phyloP scores from a whole-genome alignment of 2,329 filamentous ascomycete genomes.

The Colletotrichum falcatum region DNA sequence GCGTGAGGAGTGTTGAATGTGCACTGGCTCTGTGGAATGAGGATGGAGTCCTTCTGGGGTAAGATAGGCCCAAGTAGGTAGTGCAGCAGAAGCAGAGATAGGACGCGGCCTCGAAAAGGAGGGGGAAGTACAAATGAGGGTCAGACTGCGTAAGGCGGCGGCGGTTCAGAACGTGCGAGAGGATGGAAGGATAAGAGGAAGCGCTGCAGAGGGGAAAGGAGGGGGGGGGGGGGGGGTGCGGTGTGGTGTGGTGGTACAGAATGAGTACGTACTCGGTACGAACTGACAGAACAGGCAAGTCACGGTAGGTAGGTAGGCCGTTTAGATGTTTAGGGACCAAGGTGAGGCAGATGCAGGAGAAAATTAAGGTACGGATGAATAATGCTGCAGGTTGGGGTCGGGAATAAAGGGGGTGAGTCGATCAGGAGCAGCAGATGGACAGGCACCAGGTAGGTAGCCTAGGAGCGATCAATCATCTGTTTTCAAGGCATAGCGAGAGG shows the following conservation, averaged over 20 bases:
- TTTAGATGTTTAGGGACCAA: too few relatives aligned
- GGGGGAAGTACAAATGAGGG: slow-evolving; percentile 30
- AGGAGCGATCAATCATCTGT: background rate
- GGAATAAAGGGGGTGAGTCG: slow-evolving; percentile 12
- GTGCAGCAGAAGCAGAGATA: slow-evolving; percentile 18
- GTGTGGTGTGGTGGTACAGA: background rate
- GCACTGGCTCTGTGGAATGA: slow-evolving; percentile 16
- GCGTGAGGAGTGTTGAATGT: slow-evolving; percentile 4
- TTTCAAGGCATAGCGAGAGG: background rate
- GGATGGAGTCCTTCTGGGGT: slow-evolving; percentile 14
- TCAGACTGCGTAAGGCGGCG: slow-evolving; percentile 38
- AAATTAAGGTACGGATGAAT: slow-evolving; percentile 22
- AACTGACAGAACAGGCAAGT: background rate
- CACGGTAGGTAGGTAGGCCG: background rate
- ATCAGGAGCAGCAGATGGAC: slow-evolving; percentile 9
- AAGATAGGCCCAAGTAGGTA: background rate
- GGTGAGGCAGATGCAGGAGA: background rate
- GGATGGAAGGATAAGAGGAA: slow-evolving; percentile 31
- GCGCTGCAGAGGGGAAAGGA: background rate
- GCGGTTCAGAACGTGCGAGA: slow-evolving; percentile 36
- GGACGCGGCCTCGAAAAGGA: slow-evolving; percentile 19
- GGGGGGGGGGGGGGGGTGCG: background rate
- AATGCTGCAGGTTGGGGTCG: background rate
- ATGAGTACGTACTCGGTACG: background rate
- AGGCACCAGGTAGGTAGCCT: slow-evolving; percentile 27